Conservation (phyloP, 257 asterid genomes). For the Forsythia viridissima region DNA sequence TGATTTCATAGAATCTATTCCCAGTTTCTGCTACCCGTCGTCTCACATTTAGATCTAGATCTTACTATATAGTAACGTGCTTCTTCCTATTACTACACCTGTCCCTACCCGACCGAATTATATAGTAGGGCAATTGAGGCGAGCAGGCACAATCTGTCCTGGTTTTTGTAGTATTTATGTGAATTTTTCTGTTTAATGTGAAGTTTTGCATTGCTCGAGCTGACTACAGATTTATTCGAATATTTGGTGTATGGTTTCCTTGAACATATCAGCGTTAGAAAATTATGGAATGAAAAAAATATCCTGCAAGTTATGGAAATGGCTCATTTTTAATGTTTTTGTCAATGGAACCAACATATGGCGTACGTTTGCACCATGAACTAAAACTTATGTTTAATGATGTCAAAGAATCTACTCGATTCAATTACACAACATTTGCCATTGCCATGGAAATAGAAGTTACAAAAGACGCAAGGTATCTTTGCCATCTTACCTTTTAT, state of each 20-base stretch:
- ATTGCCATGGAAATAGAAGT: background rate
- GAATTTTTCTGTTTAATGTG: background rate
- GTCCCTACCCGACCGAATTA: background rate
- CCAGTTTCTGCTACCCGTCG: background rate
- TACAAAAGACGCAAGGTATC: no score
- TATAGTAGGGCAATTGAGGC: background rate
- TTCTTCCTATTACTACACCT: background rate
- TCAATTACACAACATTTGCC: background rate
- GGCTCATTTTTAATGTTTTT: no score
- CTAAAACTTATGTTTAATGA: background rate
- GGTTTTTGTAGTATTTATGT: background rate
- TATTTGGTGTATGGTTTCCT: background rate
- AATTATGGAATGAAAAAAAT: no score
- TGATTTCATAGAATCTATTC: background rate
- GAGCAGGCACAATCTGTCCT: background rate
- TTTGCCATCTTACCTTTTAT: background rate
- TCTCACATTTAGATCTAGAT: no score
- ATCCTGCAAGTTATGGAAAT: no score
- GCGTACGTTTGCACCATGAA: no score
- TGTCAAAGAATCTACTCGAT: background rate
- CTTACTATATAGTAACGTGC: background rate
- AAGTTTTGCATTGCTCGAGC: background rate
- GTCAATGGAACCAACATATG: no score
- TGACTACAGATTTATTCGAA: background rate
- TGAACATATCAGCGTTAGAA: background rate